Evolutionary conservation across 495 filamentous ascomycete genomes (phyloP).

Genomic region (Stereocaulon alpinum): DNA sequence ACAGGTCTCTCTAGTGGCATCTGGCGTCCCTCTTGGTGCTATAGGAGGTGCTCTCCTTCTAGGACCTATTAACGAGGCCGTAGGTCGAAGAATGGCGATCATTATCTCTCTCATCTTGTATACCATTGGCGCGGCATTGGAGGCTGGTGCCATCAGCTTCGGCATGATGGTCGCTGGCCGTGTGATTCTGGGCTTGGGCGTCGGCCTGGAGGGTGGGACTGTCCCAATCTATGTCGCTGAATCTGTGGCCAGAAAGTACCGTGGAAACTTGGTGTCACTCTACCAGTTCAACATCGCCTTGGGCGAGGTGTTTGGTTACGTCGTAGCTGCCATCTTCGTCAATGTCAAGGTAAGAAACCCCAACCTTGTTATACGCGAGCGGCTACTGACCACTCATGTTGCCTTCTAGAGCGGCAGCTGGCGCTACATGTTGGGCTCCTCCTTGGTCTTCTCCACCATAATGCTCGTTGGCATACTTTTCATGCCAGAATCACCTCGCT

Average conservation of each 20-base stretch:
- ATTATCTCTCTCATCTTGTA: conserved; percentile 48
- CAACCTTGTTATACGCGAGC: background rate
- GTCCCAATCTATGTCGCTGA: conserved; percentile 36
- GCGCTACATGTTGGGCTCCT: conserved; percentile 56
- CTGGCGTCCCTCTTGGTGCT: conserved; percentile 51
- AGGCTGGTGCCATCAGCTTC: conserved; percentile 48
- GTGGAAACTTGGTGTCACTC: conserved; percentile 51
- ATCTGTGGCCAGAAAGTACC: conserved; percentile 40
- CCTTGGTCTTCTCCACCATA: conserved; percentile 52
- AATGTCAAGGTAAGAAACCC: conserved; percentile 27
- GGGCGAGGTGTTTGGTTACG: conserved; percentile 53
- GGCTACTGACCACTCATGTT: background rate
- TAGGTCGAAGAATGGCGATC: conserved; percentile 49
- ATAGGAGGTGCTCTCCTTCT: conserved; percentile 50
- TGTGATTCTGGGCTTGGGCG: conserved; percentile 48
- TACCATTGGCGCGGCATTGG: conserved; percentile 48
- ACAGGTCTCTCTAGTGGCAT: conserved; percentile 44
- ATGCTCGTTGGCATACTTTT: conserved; percentile 49
- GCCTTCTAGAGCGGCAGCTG: conserved; percentile 38
- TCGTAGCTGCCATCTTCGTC: conserved; percentile 51
- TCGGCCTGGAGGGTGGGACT: conserved; percentile 52
- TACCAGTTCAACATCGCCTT: conserved; percentile 57
- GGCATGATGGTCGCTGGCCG: conserved; percentile 51
- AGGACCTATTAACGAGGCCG: conserved; percentile 45
- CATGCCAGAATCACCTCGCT: conserved; percentile 48